phyloP scores from a whole-genome alignment of 192 early-diverging fungal genomes.

The Lobulomyces angularis region DNA sequence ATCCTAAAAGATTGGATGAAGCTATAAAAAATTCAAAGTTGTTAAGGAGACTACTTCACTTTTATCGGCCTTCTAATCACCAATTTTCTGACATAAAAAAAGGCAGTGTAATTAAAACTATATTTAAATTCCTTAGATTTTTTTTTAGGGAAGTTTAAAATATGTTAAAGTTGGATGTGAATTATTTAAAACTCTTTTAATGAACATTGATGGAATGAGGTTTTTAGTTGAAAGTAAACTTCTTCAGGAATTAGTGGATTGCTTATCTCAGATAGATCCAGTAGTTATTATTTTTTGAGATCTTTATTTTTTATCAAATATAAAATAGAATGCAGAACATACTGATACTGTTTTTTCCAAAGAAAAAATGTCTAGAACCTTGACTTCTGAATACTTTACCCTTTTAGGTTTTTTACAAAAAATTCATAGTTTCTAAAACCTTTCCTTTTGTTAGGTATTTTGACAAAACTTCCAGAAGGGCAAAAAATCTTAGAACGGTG shows the following conservation, averaged over 20 bases:
- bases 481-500: too few relatives aligned
- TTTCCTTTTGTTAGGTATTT: too few relatives aligned
- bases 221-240: slow-evolving; percentile 59
- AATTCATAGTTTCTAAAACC: too few relatives aligned
- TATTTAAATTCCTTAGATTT: neutral
- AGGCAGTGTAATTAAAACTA: slow-evolving; percentile 24
- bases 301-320: slow-evolving; percentile 11
- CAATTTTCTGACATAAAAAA: slow-evolving; percentile 56
- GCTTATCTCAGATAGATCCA: slow-evolving; percentile 63
- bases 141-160: slow-evolving; percentile 20
- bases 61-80: slow-evolving; percentile 57
- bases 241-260: slow-evolving; percentile 56
- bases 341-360: slow-evolving; percentile 59
- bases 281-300: slow-evolving; percentile 18
- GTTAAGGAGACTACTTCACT: slow-evolving; percentile 55
- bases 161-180: slow-evolving; percentile 58
- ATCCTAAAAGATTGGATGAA: slow-evolving; percentile 63
- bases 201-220: slow-evolving; percentile 49
- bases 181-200: slow-evolving; percentile 51
- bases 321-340: slow-evolving; percentile 6
- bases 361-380: slow-evolving; percentile 56
- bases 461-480: too few relatives aligned
- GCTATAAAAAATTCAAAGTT: slow-evolving; percentile 57
- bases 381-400: slow-evolving; percentile 67
- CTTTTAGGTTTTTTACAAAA: too few relatives aligned